Evolutionary conservation across 345 rosid genomes (phyloP).

Genomic region (Salix dunnii): DNA sequence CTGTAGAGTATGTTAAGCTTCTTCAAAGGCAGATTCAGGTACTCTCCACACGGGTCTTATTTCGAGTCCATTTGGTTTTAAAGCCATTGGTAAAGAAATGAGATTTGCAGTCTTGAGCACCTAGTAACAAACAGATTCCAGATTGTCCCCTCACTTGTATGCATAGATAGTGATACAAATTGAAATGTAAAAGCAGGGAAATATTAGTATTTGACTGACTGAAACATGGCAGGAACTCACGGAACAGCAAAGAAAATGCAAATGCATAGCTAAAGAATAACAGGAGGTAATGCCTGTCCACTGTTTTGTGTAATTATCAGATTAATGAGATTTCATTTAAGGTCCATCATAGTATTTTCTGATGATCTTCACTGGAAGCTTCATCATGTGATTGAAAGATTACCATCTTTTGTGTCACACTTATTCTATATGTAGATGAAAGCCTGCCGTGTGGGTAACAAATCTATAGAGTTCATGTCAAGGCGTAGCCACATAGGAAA

Average conservation of each 20-base stretch:
- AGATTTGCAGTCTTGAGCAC: background rate
- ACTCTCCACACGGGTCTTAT: constrained; percentile 8
- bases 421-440: constrained; percentile 13
- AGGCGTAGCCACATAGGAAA: constrained; percentile 9
- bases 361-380: background rate
- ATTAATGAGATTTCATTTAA: background rate
- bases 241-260: constrained; percentile 66
- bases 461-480: constrained; percentile 8
- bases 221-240: constrained; percentile 57
- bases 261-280: constrained; percentile 50
- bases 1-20: constrained; percentile 68
- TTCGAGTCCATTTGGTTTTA: background rate
- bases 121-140: background rate
- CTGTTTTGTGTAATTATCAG: constrained; percentile 9
- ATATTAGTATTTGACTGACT: background rate
- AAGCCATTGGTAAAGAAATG: background rate
- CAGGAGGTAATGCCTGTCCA: constrained; percentile 8
- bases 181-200: background rate
- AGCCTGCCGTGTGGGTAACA: constrained; percentile 4
- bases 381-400: constrained; percentile 4
- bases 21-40: constrained; percentile 86
- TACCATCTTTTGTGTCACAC: background rate
- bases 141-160: background rate
- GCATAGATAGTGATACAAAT: background rate
- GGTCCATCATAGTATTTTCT: constrained; percentile 8